Percentiles rank a stretch among this genome's conserved stretches.
Evolutionary conservation across 2,329 filamentous ascomycete genomes (phyloP).

Genomic region (Orbilia blumenaviensis): DNA sequence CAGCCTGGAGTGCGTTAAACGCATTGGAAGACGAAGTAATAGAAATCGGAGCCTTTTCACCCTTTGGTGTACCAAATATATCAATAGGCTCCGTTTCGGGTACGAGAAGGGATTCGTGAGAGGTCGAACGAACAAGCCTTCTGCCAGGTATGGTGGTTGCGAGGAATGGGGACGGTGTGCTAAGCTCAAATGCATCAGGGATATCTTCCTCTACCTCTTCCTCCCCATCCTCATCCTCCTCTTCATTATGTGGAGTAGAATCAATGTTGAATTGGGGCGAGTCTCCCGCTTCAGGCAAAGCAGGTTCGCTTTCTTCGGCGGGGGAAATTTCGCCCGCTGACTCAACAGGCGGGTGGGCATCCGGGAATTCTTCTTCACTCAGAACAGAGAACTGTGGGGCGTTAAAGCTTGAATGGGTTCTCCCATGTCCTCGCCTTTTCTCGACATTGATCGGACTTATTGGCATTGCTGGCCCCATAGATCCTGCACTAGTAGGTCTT

Average conservation of each 20-base stretch:
- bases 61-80: slow-evolving; percentile 39
- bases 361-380: slow-evolving; percentile 45
- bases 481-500: slow-evolving; percentile 82
- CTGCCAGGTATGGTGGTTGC: slow-evolving; percentile 51
- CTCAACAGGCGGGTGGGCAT: slow-evolving; percentile 14
- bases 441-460: slow-evolving; percentile 61
- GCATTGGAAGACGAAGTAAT: slow-evolving; percentile 36
- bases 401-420: slow-evolving; percentile 38
- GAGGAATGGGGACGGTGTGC: slow-evolving; percentile 47
- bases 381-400: slow-evolving; percentile 27
- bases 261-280: slow-evolving; percentile 39
- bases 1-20: slow-evolving; percentile 32
- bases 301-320: slow-evolving; percentile 16
- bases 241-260: slow-evolving; percentile 29
- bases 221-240: slow-evolving; percentile 29
- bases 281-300: slow-evolving; percentile 16
- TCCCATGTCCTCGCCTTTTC: slow-evolving; percentile 28
- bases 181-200: slow-evolving; percentile 44
- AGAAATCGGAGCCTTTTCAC: slow-evolving; percentile 42
- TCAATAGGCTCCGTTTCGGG: slow-evolving; percentile 48
- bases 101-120: slow-evolving; percentile 45
- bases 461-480: slow-evolving; percentile 71
- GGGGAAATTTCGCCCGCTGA: slow-evolving; percentile 25
- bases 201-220: slow-evolving; percentile 32
- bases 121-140: slow-evolving; percentile 42